Percentiles rank a stretch among this genome's conserved stretches.
These are phyloP conservation scores for Sporisorium reilianum DNA, from an alignment of 1,284 basidiomycete species.

Conservation along the genomic window DNA sequence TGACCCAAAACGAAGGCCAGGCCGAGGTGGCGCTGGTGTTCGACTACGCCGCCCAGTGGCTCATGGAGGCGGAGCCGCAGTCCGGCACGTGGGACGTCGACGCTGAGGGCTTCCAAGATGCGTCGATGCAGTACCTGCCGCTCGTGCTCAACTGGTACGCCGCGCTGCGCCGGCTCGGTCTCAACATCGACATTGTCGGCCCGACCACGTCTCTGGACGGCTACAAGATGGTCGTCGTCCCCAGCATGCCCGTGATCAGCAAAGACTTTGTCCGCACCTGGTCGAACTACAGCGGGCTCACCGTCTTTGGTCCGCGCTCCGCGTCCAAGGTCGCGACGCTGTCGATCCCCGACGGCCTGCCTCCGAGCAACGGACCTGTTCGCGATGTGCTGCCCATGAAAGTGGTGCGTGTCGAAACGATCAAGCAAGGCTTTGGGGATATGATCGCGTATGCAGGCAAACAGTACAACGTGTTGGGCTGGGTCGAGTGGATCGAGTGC, in stretches of 20 bases:
- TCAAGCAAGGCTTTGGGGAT: conserved; percentile 42
- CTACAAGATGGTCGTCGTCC: conserved; percentile 51
- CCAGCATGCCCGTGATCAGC: conserved; percentile 47
- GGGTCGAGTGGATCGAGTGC: conserved; percentile 58
- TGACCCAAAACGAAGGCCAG: conserved; percentile 25
- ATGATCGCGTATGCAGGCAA: conserved; percentile 38
- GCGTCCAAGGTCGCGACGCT: conserved; percentile 49
- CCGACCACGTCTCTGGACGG: conserved; percentile 31
- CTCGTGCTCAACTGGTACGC: conserved; percentile 49
- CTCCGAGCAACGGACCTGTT: conserved; percentile 39
- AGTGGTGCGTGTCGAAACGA: conserved; percentile 46
- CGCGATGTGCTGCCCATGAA: conserved; percentile 48
- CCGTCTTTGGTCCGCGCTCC: conserved; percentile 49
- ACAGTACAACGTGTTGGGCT: conserved; percentile 45
- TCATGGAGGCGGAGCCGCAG: conserved; percentile 51
- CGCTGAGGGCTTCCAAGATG: conserved; percentile 32
- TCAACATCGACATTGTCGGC: conserved; percentile 52
- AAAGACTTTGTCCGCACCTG: conserved; percentile 39
- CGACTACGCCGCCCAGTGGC: conserved; percentile 42
- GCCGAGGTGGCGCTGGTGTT: conserved; percentile 47
- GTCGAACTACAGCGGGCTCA: conserved; percentile 34
- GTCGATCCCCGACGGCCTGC: conserved; percentile 46
- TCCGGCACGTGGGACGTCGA: conserved; percentile 42
- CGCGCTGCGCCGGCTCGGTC: conserved; percentile 49
- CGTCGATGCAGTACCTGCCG: conserved; percentile 44